Percentiles rank a stretch among this genome's conserved stretches.
phyloP scores from a whole-genome alignment of 352 stramenopile species.

The Pythium aquatile region DNA sequence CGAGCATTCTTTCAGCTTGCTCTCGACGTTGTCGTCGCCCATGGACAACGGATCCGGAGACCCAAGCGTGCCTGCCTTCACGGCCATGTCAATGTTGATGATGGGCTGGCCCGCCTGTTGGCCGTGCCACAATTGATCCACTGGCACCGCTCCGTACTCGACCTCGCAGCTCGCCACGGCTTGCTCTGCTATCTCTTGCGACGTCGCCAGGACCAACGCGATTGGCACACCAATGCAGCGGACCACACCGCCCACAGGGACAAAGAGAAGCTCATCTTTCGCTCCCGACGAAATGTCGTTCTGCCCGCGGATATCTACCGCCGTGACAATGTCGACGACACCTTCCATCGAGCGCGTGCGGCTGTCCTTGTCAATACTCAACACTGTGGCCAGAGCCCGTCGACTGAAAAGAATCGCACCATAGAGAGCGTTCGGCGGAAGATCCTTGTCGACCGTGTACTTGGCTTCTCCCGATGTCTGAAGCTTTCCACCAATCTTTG shows the following conservation, averaged over 20 bases:
- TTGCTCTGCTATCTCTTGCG: conserved; percentile 29
- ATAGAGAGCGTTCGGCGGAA: conserved; percentile 27
- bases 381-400: conserved; percentile 19
- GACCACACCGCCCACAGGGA: conserved; percentile 37
- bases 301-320: conserved; percentile 31
- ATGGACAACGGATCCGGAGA: conserved; percentile 7
- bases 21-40: conserved; percentile 28
- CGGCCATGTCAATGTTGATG: conserved; percentile 37
- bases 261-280: conserved; percentile 43
- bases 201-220: conserved; percentile 40
- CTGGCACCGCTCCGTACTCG: conserved; percentile 30
- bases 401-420: conserved; percentile 36
- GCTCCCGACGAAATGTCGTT: conserved; percentile 30
- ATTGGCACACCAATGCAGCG: conserved; percentile 40
- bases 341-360: conserved; percentile 26
- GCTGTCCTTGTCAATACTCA: conserved; percentile 30
- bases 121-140: conserved; percentile 31
- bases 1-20: conserved; percentile 25
- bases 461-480: conserved; percentile 44
- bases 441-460: conserved; percentile 40
- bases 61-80: conserved; percentile 27
- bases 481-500: conserved; percentile 39
- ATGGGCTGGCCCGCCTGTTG: conserved; percentile 30
- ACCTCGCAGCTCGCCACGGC: conserved; percentile 31
- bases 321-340: conserved; percentile 41